Base-by-base conservation (phyloP, 352 stramenopile genomes). In the Phytophthora pluvialis region DNA sequence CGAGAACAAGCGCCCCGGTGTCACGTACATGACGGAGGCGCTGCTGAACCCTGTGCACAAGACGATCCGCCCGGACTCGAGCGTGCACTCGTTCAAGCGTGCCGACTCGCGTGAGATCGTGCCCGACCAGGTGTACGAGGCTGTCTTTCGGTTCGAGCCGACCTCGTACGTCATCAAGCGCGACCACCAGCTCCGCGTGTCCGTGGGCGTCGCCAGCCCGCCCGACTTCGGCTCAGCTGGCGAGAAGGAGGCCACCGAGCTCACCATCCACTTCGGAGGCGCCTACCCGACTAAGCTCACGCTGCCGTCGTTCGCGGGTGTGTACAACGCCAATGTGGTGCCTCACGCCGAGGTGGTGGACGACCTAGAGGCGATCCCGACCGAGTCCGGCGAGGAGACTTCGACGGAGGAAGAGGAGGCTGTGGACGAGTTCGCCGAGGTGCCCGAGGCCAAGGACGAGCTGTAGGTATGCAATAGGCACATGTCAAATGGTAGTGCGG, bases 11-110 rank as follows among this genome's bases (percentile, higher is more conserved):
- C 86, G 86, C 43, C 74, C 72, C 12, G 86, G 86, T 16, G 65
- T 90, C 49, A 94, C 86, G 63, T 94, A 94, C 72, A 83, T 94
- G 29, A 93, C 86, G 0, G 86, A 94, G 52, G 82, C 82, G 15
- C 51, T 92, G 49, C 33, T 93, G 44, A 89, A 92, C 71, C 84
- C 84, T 0, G 75, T 89, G 48, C 86, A 94, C 71, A 67, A 77
- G 60, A 79, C 83, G 0, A 71, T 94, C 39, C 71, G 73, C 9
- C 70, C 76, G 12, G 81, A 85, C 49, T 80, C 79, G 56, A 77
- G 72, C n/a, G 80, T 91, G 32, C 73, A 89, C 60, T 92, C 83
- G 45, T 94, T 89, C 71, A 65, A 75, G 47, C 86, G 82, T 53
- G 64, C 70, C 21, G 72, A 94, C 50, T 62, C 70, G 44, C 80